phyloP scores from a whole-genome alignment of 2,329 filamentous ascomycete genomes.

The Pyrenochaeta sp. region DNA sequence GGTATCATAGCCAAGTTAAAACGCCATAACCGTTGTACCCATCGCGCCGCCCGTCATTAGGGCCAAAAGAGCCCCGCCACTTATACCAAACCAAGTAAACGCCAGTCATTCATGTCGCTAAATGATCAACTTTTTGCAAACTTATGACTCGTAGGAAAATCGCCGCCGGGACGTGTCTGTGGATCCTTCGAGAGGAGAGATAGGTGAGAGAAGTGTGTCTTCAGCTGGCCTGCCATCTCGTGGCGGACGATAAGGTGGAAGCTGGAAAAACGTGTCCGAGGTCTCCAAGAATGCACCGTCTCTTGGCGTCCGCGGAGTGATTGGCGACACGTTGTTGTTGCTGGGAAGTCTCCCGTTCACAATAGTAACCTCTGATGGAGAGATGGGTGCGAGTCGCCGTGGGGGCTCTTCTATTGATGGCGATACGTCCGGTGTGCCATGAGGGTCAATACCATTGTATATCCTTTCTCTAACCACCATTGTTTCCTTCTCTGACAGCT shows the following conservation, averaged over 20 bases:
- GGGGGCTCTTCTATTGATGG: constrained; percentile 29
- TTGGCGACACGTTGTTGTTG: constrained; percentile 33
- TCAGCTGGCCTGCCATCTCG: constrained; percentile 34
- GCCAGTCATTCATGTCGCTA: constrained; percentile 10
- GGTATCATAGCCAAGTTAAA: constrained; percentile 18
- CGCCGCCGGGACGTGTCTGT: constrained; percentile 42
- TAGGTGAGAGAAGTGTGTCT: constrained; percentile 42
- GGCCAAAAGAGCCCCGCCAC: constrained; percentile 2
- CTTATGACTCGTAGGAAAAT: constrained; percentile 52
- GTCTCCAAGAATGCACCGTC: constrained; percentile 45
- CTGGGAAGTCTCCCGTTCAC: constrained; percentile 34
- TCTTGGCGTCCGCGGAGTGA: constrained; percentile 42
- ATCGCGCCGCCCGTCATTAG: constrained; percentile 5
- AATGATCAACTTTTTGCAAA: constrained; percentile 20
- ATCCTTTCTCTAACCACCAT: constrained; percentile 55
- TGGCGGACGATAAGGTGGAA: constrained; percentile 31
- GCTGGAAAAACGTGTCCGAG: constrained; percentile 41
- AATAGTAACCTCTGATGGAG: constrained; percentile 38
- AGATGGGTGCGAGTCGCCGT: constrained; percentile 34
- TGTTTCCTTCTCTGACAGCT: constrained; percentile 59
- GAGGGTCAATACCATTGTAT: constrained; percentile 56
- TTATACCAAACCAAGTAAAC: constrained; percentile 12
- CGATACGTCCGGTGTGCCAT: constrained; percentile 23
- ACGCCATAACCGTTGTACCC: constrained; percentile 17
- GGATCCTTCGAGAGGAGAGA: constrained; percentile 46